Percentiles rank a stretch among this genome's conserved stretches.
Conservation (phyloP, 2,329 filamentous ascomycete genomes). For the Botrytis medusae region DNA sequence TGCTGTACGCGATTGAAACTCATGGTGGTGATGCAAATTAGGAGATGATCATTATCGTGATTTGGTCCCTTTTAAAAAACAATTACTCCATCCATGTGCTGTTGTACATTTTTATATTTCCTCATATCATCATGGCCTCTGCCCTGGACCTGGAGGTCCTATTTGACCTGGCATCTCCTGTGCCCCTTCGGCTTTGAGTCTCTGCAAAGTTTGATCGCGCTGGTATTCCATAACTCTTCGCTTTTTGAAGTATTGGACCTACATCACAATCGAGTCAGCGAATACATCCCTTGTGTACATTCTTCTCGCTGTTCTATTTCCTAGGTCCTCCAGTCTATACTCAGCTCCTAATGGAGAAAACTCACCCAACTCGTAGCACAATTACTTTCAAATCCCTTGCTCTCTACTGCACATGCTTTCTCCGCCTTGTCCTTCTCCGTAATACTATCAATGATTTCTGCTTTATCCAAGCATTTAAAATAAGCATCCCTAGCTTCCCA, state of each 20-base stretch:
- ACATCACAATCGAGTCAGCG: conserved; percentile 23
- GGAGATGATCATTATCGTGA: not conserved
- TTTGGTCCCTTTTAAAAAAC: not conserved
- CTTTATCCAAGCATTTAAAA: conserved; percentile 81
- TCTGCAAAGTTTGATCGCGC: conserved; percentile 75
- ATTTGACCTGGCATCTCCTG: conserved; percentile 50
- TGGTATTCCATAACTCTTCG: conserved; percentile 89
- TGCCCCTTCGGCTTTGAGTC: conserved; percentile 72
- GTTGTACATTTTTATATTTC: conserved; percentile 13
- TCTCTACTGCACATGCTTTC: conserved; percentile 59
- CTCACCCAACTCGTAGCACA: conserved; percentile 90
- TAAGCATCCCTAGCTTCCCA: conserved; percentile 88
- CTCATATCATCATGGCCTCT: conserved; percentile 15
- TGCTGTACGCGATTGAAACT: not conserved
- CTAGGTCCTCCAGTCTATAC: not conserved
- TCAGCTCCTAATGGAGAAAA: conserved; percentile 30
- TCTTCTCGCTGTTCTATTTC: not conserved
- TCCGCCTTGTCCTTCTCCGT: conserved; percentile 54
- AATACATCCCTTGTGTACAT: conserved; percentile 24
- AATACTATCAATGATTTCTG: conserved; percentile 76
- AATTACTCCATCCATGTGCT: conserved; percentile 9
- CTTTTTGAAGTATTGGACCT: conserved; percentile 98
- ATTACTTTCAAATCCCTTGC: conserved; percentile 72
- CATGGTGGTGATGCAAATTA: not conserved
- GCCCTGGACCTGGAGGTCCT: conserved; percentile 25